Percentiles rank a stretch among this genome's conserved stretches.
These are phyloP conservation scores for Cryphonectria carpinicola DNA, from an alignment of 2,329 filamentous ascomycete genomes.

Conservation along the genomic window DNA sequence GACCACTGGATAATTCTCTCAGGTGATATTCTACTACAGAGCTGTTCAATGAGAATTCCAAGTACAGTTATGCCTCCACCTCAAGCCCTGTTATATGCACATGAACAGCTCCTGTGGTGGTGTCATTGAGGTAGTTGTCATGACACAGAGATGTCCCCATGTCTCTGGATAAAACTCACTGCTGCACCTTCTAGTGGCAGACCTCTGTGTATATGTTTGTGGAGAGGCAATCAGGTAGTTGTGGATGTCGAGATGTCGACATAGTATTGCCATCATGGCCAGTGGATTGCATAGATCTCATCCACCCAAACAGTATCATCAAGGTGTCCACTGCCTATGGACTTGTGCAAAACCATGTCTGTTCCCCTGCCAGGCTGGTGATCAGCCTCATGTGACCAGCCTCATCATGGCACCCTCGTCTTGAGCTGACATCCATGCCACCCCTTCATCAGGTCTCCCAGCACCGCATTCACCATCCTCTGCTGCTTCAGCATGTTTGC, in stretches of 20 bases:
- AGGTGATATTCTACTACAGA: no score
- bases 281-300: background rate
- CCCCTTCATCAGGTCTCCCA: slow-evolving; percentile 74
- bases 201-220: background rate
- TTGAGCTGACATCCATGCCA: slow-evolving; percentile 86
- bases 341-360: background rate
- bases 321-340: background rate
- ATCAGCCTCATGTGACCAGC: slow-evolving; percentile 4
- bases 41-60: background rate
- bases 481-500: slow-evolving; percentile 79
- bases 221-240: background rate
- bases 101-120: background rate
- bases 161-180: background rate
- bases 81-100: background rate
- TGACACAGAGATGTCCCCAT: background rate
- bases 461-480: slow-evolving; percentile 74
- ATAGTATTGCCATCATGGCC: background rate
- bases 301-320: background rate
- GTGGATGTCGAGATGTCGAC: background rate
- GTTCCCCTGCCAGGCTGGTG: background rate
- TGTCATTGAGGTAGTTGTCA: background rate
- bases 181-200: background rate
- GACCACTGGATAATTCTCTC: background rate
- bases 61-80: background rate
- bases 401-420: slow-evolving; percentile 59